Evolutionary conservation across 2,329 filamentous ascomycete genomes (phyloP).

Genomic region (Aspergillus ruber): DNA sequence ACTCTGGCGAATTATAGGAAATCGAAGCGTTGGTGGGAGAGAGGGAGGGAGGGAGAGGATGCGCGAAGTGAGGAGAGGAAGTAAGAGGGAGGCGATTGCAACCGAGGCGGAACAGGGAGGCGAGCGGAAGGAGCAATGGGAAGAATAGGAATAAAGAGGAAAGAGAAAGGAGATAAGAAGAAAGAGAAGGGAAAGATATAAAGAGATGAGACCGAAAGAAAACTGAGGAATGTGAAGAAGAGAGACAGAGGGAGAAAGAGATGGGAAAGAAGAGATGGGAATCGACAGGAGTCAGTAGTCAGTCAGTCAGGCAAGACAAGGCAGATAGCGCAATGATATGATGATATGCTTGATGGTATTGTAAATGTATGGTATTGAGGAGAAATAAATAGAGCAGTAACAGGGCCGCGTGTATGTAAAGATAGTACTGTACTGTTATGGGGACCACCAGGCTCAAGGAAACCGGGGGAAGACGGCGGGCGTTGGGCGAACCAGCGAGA

Average conservation of each 20-base stretch:
- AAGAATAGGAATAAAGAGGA: constrained; percentile 7
- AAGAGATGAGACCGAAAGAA: not conserved
- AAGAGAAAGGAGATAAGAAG: constrained; percentile 11
- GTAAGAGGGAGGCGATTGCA: too few species aligned
- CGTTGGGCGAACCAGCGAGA: too few species aligned
- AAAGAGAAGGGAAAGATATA: constrained; percentile 6
- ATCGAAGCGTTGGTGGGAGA: not conserved
- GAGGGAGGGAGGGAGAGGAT: not conserved
- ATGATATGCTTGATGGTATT: too few species aligned
- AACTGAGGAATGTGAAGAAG: not conserved
- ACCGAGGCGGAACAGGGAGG: constrained; percentile 11
- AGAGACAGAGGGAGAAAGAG: too few species aligned
- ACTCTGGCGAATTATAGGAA: not conserved
- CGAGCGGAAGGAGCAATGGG: constrained; percentile 8
- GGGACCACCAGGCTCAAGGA: too few species aligned
- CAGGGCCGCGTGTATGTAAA: too few species aligned
- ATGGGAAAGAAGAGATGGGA: not conserved
- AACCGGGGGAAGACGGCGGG: too few species aligned
- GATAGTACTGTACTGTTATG: too few species aligned
- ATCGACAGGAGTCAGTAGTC: not conserved
- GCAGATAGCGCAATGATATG: not conserved
- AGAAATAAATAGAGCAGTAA: too few species aligned
- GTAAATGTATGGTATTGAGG: too few species aligned
- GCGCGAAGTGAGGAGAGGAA: constrained; percentile 3
- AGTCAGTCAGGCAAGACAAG: not conserved